Evolutionary conservation across 495 filamentous ascomycete species (phyloP), one percentile per base, ranked within the genome.

Genomic region (Pyrenula massariospora): DNA sequence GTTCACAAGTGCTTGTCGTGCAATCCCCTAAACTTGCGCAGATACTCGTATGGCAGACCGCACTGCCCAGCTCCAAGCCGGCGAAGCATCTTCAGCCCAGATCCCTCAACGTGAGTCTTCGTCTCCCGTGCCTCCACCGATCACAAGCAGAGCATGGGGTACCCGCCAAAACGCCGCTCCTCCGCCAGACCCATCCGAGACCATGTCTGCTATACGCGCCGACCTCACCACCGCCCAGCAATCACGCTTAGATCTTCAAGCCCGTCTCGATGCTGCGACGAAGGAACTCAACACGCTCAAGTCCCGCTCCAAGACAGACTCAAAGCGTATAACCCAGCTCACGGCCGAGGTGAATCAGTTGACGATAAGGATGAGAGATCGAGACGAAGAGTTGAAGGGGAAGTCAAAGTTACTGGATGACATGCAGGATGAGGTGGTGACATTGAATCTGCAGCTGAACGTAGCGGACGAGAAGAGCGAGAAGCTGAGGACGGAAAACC

Each of bases 341-440:
- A 79, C 80, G 21, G 66, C 69, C n/a, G 86, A 93, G 62, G 78
- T 81, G 11, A 75, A 75, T 21, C 68, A 71, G 3, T 66, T 94
- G 15, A 67, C 76, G 52, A 72, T 81, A 25, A 82, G 82, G 57
- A 68, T 93, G 19, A 84, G 77, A 49, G 92, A 96, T 66, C 74
- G 87, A 19, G 88, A 95, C 57, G 89, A 94, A 57, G 92, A 97
- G 74, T 68, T 95, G 19, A 78, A 74, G 57, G 88, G 78, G 22
- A 97, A 97, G 72, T 83, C 79, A 10, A 88, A 88, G 65, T 70
- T 94, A 57, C 71, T 95, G 1, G 85, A 89, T 70, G 85, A 91
- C 62, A 84, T 94, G 57, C 92, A 96, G 68, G 91, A 96, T 68
- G 92, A 97, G 64, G 80, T 93, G 60, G 79, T 91, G 47, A 83